phyloP scores from a whole-genome alignment of 345 rosid genomes.

The Brassica rapa region DNA sequence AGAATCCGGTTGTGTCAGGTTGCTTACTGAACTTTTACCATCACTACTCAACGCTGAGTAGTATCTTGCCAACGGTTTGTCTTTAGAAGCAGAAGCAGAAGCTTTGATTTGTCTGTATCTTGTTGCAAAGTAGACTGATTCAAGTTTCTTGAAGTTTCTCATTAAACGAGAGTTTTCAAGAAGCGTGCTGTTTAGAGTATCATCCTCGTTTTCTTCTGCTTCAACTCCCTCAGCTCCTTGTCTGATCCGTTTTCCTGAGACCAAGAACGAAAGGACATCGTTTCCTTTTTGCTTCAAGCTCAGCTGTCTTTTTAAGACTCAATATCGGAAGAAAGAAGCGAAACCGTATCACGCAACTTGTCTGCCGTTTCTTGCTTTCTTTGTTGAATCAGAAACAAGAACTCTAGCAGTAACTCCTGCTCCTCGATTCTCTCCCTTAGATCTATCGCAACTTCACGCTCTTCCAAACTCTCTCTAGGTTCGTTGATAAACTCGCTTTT shows the following conservation, averaged over 20 bases:
- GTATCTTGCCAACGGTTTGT: conserved; percentile 51
- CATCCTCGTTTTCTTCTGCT: conserved; percentile 42
- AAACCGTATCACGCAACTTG: conserved; percentile 63
- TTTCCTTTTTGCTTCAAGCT: conserved; percentile 58
- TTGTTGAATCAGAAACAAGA: conserved; percentile 70
- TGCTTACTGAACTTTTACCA: conserved; percentile 76
- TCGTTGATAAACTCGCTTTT: conserved; percentile 83
- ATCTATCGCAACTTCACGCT: conserved; percentile 79
- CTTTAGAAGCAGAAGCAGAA: conserved; percentile 24
- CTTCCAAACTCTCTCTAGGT: conserved; percentile 71
- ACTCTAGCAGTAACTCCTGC: conserved; percentile 80
- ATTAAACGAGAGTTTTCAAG: conserved; percentile 69
- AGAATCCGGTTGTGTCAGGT: conserved; percentile 49
- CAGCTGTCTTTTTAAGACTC: conserved; percentile 65
- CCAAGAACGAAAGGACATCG: conserved; percentile 61
- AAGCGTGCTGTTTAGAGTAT: conserved; percentile 47
- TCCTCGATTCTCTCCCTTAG: conserved; percentile 80
- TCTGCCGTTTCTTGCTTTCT: conserved; percentile 76
- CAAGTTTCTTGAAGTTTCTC: conserved; percentile 89
- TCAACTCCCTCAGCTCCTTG: conserved; percentile 59
- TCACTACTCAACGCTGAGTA: conserved; percentile 61
- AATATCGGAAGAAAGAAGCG: conserved; percentile 76
- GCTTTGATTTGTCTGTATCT: conserved; percentile 65
- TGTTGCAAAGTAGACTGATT: conserved; percentile 79
- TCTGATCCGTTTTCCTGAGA: conserved; percentile 71